phyloP scores from a whole-genome alignment of 805 yeast genomes.

The Starmera dryadoides region DNA sequence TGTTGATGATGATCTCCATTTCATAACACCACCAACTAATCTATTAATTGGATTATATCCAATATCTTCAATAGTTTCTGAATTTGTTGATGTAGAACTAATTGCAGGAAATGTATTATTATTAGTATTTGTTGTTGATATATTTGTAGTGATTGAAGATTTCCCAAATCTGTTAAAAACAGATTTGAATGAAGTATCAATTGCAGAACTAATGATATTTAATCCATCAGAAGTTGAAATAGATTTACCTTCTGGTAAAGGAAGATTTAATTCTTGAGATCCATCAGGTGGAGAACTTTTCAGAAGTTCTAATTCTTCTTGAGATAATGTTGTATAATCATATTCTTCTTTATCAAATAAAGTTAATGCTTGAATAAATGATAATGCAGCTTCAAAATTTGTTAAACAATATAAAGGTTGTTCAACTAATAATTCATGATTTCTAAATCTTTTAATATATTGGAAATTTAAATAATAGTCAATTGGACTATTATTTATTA shows the following conservation, averaged over 20 bases:
- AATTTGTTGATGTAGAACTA: neutral
- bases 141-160: neutral
- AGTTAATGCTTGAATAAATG: slow-evolving; percentile 6
- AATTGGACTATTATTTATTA: slow-evolving; percentile 5
- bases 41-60: slow-evolving; percentile 14
- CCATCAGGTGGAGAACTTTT: neutral
- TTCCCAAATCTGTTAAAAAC: slow-evolving; percentile 1
- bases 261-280: neutral
- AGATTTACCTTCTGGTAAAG: neutral
- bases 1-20: slow-evolving; percentile 10
- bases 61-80: neutral
- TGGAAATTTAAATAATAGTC: slow-evolving; percentile 15
- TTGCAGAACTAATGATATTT: slow-evolving; percentile 1
- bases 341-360: neutral
- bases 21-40: slow-evolving; percentile 15
- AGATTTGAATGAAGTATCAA: slow-evolving; percentile 3
- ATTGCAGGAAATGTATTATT: no score
- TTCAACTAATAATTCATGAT: slow-evolving; percentile 6
- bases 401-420: slow-evolving; percentile 18
- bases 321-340: neutral
- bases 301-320: neutral
- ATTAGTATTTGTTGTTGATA: neutral
- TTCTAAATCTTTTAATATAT: slow-evolving; percentile 18
- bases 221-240: neutral
- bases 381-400: slow-evolving; percentile 19